phyloP scores from a whole-genome alignment of 352 stramenopile species.

The Globisporangium viniferum region DNA sequence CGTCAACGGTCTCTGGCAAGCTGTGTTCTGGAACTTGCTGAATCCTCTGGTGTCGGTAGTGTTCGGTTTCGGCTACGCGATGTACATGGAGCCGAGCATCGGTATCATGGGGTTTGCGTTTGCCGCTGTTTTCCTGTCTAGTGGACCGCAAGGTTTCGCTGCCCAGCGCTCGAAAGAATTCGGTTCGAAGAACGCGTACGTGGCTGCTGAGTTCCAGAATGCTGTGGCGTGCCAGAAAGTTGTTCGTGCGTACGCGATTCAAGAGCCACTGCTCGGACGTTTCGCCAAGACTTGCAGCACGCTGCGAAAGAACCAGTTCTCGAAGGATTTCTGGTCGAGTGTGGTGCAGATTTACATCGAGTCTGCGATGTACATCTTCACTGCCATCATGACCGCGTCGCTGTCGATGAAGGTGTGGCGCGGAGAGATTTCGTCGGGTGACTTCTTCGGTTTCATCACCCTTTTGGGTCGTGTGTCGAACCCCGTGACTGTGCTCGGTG shows the following conservation, averaged over 20 bases:
- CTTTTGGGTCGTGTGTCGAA: constrained; percentile 77
- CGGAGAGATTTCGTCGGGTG: constrained; percentile 56
- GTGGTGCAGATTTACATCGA: constrained; percentile 91
- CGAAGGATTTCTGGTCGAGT: constrained; percentile 87
- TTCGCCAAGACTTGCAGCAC: constrained; percentile 64
- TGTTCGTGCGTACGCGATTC: constrained; percentile 81
- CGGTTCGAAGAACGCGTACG: constrained; percentile 84
- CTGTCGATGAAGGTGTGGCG: constrained; percentile 85
- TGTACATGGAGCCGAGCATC: constrained; percentile 81
- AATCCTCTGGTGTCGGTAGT: constrained; percentile 77
- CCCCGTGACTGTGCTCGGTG: constrained; percentile 77
- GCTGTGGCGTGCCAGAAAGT: constrained; percentile 84
- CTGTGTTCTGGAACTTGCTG: constrained; percentile 87
- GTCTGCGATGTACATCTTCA: constrained; percentile 89
- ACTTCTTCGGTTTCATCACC: constrained; percentile 86
- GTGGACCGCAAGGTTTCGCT: constrained; percentile 79
- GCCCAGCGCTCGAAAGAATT: constrained; percentile 84
- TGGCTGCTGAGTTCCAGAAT: constrained; percentile 87
- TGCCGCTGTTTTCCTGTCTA: constrained; percentile 73
- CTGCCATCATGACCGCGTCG: constrained; percentile 81
- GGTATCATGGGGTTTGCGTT: constrained; percentile 85
- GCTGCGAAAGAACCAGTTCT: constrained; percentile 83
- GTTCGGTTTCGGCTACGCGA: constrained; percentile 81
- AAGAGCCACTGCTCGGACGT: constrained; percentile 68
- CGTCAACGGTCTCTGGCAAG: constrained; percentile 84